Conservation (phyloP, 805 yeast genomes). For the Candida parachauliodes region DNA sequence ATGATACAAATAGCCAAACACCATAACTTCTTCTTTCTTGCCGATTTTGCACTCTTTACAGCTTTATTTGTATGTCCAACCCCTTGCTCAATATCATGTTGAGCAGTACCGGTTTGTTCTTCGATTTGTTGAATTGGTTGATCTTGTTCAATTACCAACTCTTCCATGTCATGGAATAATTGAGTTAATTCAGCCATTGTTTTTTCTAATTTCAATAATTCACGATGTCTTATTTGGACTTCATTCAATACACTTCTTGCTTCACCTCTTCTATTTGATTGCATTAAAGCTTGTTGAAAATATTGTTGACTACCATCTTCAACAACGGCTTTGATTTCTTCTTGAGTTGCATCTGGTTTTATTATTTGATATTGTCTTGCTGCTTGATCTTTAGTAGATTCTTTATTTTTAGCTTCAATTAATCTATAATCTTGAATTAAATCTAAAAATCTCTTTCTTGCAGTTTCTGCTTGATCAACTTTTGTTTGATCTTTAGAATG, state of each 20-base stretch:
- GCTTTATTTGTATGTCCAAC: conserved; percentile 93
- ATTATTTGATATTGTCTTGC: conserved; percentile 90
- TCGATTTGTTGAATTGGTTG: conserved; percentile 79
- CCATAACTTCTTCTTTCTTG: conserved; percentile 89
- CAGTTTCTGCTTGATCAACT: conserved; percentile 85
- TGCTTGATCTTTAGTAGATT: conserved; percentile 80
- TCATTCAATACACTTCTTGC: conserved; percentile 93
- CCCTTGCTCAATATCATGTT: conserved; percentile 88
- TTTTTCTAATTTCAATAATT: conserved; percentile 89
- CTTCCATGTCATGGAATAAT: conserved; percentile 94
- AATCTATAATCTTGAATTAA: conserved; percentile 83
- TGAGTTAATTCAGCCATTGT: conserved; percentile 94
- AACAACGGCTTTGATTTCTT: conserved; percentile 79
- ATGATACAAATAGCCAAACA: conserved; percentile 63
- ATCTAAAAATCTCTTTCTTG: conserved; percentile 79
- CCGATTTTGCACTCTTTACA: conserved; percentile 79
- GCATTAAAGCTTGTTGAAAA: conserved; percentile 87
- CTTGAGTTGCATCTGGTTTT: conserved; percentile 79
- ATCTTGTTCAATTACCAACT: conserved; percentile 93
- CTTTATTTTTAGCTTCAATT: conserved; percentile 82
- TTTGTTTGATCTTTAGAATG: conserved; percentile 65
- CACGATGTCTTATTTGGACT: conserved; percentile 94
- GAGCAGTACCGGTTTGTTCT: conserved; percentile 77
- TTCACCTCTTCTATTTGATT: conserved; percentile 87
- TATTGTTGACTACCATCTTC: conserved; percentile 87